phyloP scores from a whole-genome alignment of 306 rosid species.

The Vicia sativa region DNA sequence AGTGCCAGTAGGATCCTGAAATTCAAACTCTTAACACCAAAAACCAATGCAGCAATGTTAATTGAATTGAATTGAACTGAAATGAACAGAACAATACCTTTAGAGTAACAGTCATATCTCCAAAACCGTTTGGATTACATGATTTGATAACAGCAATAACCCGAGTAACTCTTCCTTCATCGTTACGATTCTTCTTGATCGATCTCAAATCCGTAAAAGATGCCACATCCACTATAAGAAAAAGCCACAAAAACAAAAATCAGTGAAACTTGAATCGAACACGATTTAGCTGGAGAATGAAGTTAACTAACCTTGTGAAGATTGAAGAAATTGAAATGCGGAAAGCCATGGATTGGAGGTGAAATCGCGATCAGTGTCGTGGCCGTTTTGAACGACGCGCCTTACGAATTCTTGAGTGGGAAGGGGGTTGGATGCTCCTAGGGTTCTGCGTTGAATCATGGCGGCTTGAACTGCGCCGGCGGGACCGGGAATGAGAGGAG shows the following conservation, averaged over 20 bases:
- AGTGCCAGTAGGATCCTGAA: slow-evolving; percentile 80
- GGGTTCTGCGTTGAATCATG: slow-evolving; percentile 64
- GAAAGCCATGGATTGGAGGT: slow-evolving; percentile 57
- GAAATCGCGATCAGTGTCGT: slow-evolving; percentile 47
- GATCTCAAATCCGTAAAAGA: slow-evolving; percentile 51
- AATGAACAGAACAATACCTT: slow-evolving; percentile 49
- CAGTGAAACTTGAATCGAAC: background rate
- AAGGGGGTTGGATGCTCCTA: slow-evolving; percentile 25
- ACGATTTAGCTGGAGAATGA: background rate
- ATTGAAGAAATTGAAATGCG: slow-evolving; percentile 52
- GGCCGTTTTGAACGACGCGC: slow-evolving; percentile 50
- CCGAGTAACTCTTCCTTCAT: slow-evolving; percentile 42
- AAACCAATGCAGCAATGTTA: background rate
- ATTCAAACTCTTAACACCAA: slow-evolving; percentile 1
- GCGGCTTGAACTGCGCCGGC: slow-evolving; percentile 80
- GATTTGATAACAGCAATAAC: slow-evolving; percentile 68
- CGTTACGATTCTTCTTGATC: slow-evolving; percentile 47
- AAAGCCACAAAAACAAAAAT: no score
- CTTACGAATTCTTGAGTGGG: slow-evolving; percentile 77
- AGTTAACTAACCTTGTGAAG: slow-evolving; percentile 40
- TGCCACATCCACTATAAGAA: slow-evolving; percentile 22
- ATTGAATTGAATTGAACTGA: background rate
- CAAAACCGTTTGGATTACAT: slow-evolving; percentile 71
- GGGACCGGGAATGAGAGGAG: slow-evolving; percentile 71
- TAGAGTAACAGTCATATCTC: slow-evolving; percentile 67